These are phyloP conservation scores for Kodamaea ohmeri DNA, from an alignment of 1,139 yeast genomes.

Conservation along the genomic window DNA sequence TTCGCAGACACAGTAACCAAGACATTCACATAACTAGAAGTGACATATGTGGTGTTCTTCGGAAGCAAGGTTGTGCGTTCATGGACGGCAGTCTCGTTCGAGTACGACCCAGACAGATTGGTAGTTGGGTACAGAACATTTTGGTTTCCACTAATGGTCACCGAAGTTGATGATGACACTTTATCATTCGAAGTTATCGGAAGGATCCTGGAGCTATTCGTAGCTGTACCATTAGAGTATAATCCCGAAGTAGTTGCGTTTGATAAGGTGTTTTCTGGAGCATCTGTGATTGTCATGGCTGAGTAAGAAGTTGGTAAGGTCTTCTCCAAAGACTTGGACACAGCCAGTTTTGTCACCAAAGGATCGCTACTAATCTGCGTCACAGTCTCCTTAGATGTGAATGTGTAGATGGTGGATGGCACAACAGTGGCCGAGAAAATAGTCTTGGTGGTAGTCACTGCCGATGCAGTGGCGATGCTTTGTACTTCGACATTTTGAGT, in stretches of 20 bases:
- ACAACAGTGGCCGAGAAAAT: conserved; percentile 25
- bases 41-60: neutral
- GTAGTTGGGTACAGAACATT: too few species aligned
- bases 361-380: conserved; percentile 28
- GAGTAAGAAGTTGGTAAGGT: conserved; percentile 14
- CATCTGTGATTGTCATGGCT: conserved; percentile 10
- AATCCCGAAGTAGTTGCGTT: conserved; percentile 1
- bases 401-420: conserved; percentile 21
- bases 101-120: too few species aligned
- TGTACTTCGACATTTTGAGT: conserved; percentile 4
- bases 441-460: conserved; percentile 28
- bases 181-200: too few species aligned
- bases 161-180: too few species aligned
- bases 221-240: neutral
- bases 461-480: conserved; percentile 17
- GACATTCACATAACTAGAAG: conserved; percentile 3
- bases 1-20: neutral
- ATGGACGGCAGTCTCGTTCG: neutral
- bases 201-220: too few species aligned
- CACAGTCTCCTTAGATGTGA: conserved; percentile 19
- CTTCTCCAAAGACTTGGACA: conserved; percentile 14
- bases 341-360: conserved; percentile 24
- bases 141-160: too few species aligned
- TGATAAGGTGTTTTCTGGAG: conserved; percentile 1
- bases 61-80: neutral